Base-by-base conservation (phyloP, 2,329 filamentous ascomycete species). In the Apiospora kogelbergensis region DNA sequence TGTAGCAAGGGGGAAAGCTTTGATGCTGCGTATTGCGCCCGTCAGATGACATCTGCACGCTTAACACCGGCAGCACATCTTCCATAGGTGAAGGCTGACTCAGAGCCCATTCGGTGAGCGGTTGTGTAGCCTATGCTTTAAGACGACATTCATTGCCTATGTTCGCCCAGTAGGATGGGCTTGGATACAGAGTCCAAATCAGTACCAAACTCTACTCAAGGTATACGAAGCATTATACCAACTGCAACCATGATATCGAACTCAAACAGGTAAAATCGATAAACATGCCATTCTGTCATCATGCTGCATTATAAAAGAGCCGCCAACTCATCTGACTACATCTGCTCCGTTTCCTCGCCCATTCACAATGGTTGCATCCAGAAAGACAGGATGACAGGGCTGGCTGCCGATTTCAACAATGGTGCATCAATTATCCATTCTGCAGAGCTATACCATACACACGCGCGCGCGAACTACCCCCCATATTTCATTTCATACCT, bases 391-490 rank as follows among this genome's bases (percentile, higher is more conserved):
- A 30, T 2, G 30, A 20, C 24, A 53, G 24, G 13, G 22, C 15
- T 10, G 37, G 6, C 17, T 37, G 17, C 53, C 30, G 37, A 22
- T 37, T 60, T 60, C 53, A 60, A 60, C 53, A 30, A 60, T 60
- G 41, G 63, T 20, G 13, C 44, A 41, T 65, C 63, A 45, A 65
- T 65, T 65, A 65, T 65, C 63, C 63, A 65, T 65, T 65, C 63
- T 65, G 45, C 63, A 45, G 63, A 42, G 41, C 24, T 65, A 65
- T 44, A 65, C 63, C 63, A 65, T 65, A 65, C 63, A 65, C 30
- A 22, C 41, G 20, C 53, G 15, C 45, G n/a, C 48, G 26, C 24
- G 33, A 20, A 10, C 53, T n/a, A n/a, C 30, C 7, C 17, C 37
- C 53, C 30, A n/a, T 37, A n/a, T n/a, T 13, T 60, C 65, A 37